A percentile compares a stretch with the other conserved stretches of the same genome.
Conservation (phyloP, 179 eudicot genomes). For the Sideroxylon spinosum region DNA sequence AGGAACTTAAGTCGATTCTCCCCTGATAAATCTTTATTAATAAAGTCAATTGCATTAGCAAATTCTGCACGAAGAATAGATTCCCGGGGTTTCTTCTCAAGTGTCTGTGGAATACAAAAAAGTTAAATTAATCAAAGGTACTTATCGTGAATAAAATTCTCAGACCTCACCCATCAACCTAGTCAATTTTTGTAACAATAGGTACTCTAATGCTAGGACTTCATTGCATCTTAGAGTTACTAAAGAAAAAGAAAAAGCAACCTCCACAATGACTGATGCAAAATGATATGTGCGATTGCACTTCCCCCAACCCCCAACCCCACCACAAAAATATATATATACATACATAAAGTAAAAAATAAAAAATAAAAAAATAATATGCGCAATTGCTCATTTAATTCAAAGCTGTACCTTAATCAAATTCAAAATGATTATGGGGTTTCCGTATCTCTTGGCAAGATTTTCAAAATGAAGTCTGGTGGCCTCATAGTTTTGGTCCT, state of each 20-base stretch:
- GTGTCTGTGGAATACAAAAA: conserved; percentile 44
- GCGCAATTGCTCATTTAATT: neutral
- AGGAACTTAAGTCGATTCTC: conserved; percentile 71
- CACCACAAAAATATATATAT: too few relatives aligned
- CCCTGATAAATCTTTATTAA: conserved; percentile 72
- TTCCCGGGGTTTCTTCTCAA: conserved; percentile 87
- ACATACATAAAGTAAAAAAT: too few relatives aligned
- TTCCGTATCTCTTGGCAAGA: conserved; percentile 85
- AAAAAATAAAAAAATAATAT: too few relatives aligned
- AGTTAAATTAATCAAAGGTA: neutral
- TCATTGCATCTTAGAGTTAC: neutral
- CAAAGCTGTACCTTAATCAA: conserved; percentile 69
- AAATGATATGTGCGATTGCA: conserved; percentile 5
- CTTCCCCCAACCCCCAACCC: too few relatives aligned
- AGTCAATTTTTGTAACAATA: neutral
- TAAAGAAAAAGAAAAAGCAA: neutral
- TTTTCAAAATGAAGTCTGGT: conserved; percentile 92
- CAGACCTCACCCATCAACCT: neutral
- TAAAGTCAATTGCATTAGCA: conserved; percentile 77
- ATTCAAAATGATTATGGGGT: conserved; percentile 90
- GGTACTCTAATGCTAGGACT: neutral
- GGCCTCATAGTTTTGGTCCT: conserved; percentile 79
- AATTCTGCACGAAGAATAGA: conserved; percentile 89
- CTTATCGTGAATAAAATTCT: neutral
- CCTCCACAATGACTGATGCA: neutral